Conservation (phyloP, 495 filamentous ascomycete species). For the Pyrenula aspistea region DNA sequence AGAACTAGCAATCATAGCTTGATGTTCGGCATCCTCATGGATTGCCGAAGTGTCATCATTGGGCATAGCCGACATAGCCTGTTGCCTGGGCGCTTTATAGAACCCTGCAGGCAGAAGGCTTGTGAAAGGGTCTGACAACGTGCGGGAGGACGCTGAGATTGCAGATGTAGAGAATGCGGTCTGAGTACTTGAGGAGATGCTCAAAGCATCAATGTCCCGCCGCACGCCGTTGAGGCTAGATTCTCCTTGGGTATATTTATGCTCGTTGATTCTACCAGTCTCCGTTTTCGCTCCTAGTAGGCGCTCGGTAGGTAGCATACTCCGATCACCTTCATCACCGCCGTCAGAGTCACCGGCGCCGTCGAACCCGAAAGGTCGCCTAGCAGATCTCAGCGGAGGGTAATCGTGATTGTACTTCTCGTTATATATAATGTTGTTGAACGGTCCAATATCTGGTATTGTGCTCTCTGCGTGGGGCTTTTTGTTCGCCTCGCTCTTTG, state of each 20-base stretch:
- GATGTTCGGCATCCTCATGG: neutral
- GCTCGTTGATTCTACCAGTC: too few species aligned
- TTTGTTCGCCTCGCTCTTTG: too few species aligned
- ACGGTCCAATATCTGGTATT: too few species aligned
- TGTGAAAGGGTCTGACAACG: neutral
- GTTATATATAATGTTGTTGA: too few species aligned
- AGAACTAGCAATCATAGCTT: too few species aligned
- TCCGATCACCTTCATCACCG: neutral
- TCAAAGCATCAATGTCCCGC: neutral
- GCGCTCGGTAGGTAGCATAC: neutral
- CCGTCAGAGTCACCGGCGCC: neutral
- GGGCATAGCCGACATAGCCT: neutral
- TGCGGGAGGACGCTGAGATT: neutral
- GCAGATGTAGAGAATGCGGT: neutral
- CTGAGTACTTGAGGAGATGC: neutral
- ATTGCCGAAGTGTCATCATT: neutral
- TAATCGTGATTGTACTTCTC: too few species aligned
- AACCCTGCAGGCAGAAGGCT: neutral
- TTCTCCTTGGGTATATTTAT: neutral
- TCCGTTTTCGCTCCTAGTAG: too few species aligned
- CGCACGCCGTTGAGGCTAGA: neutral
- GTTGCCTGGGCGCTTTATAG: neutral
- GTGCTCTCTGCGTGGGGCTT: too few species aligned
- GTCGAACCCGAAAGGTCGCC: too few species aligned
- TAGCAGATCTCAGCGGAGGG: too few species aligned